Conservation (phyloP, 305 asterid species). For the Ajuga reptans region DNA sequence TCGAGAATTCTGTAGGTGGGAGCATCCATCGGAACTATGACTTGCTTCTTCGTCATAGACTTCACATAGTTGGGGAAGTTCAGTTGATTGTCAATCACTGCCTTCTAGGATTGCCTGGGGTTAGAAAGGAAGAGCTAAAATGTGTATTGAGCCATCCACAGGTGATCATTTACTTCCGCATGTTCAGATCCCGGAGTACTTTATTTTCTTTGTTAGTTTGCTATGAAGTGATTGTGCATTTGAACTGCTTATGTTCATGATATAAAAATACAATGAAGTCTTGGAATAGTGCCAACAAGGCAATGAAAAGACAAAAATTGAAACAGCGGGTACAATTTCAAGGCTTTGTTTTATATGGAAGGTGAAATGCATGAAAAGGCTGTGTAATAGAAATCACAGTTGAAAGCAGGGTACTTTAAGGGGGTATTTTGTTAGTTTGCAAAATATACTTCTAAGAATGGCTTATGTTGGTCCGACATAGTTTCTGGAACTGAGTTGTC, state of each 20-base stretch:
- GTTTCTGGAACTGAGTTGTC: neutral
- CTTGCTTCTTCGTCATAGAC: constrained; percentile 68
- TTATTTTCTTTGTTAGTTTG: neutral
- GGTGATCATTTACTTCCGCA: constrained; percentile 31
- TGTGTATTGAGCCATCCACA: constrained; percentile 75
- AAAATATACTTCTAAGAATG: neutral
- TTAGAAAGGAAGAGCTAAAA: constrained; percentile 61
- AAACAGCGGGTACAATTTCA: neutral
- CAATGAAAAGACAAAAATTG: no score
- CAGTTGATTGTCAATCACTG: constrained; percentile 62
- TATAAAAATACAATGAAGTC: neutral
- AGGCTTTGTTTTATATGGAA: neutral
- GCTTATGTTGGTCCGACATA: neutral
- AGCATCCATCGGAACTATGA: constrained; percentile 84
- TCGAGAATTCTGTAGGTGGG: constrained; percentile 82
- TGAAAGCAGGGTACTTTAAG: no score
- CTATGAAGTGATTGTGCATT: neutral
- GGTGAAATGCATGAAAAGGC: neutral
- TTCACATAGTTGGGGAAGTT: constrained; percentile 86
- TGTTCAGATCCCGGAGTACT: neutral
- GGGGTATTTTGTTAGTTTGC: no score
- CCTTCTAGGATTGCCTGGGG: constrained; percentile 75
- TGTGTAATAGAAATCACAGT: neutral
- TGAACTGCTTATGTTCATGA: neutral
- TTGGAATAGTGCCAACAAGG: no score